Base-by-base conservation (phyloP, 2,329 filamentous ascomycete genomes). In the Colletotrichum sp. region DNA sequence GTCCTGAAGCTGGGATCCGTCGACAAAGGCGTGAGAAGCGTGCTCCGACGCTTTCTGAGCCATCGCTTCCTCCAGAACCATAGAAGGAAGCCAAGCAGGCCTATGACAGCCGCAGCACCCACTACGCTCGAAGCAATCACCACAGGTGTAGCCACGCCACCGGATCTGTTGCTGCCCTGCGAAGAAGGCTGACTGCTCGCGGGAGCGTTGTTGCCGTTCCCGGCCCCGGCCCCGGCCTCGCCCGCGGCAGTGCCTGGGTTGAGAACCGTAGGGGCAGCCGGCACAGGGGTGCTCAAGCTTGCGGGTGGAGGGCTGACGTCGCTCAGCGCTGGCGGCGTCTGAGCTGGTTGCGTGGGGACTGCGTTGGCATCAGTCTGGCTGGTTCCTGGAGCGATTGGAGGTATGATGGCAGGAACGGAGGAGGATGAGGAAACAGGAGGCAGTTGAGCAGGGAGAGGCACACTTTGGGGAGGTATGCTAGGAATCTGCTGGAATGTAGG, bases 41-140 rank as follows among this genome's bases (percentile, higher is more conserved):
- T 88, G 80, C 86, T 89, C 71, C 87, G 85, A 48, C 87, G 85
- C 79, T 84, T 86, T 78, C 84, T 83, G 61, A 84, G 78, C 67
- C 81, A 76, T 58, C 85, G 85, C 77, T 88, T 88, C 65, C 86
- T 83, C 85, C 86, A 87, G 77, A 89, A 85, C 89, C 89, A 92
- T 12, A 90, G 78, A 4, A 90, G 76, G 55, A 91, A 85, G 0
- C 83, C 86, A 27, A 90, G 78, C 18, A 91, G 74, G 5, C 85
- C 85, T 43, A 89, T 77, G n/a, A 86, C 82, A 1, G 87, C 86
- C 3, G 90, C 80, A 6, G 87, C 87, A 32, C 89, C 90, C 6
- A 90, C 81, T 4, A 90, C 87, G 52, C 89, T 87, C 12, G 88
- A 90, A 2, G 88, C 88, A 58, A 92, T 85, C 8, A 87, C 86